phyloP scores from a whole-genome alignment of 225 moss, liverwort and hornwort genomes.

The Bryum argenteum region DNA sequence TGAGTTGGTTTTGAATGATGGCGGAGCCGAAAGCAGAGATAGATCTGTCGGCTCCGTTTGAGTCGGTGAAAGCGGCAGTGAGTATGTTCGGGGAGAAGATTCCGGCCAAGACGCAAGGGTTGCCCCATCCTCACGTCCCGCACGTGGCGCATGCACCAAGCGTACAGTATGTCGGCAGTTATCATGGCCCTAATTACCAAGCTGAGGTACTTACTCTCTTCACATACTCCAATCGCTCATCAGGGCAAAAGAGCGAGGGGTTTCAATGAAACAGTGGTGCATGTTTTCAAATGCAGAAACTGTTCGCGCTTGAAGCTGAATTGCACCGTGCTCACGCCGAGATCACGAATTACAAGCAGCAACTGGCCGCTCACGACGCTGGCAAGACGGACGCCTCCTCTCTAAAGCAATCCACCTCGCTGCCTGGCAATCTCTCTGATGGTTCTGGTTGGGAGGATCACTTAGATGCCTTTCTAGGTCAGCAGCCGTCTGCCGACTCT shows the following conservation, averaged over 20 bases:
- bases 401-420: constrained; percentile 36
- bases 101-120: constrained; percentile 44
- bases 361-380: constrained; percentile 38
- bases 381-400: constrained; percentile 30
- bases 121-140: constrained; percentile 16
- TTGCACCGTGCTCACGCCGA: constrained; percentile 56
- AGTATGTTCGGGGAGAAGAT: constrained; percentile 67
- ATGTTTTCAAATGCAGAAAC: constrained; percentile 44
- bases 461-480: constrained; percentile 51
- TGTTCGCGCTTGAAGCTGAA: constrained; percentile 47
- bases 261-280: not conserved
- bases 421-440: constrained; percentile 39
- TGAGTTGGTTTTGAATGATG: constrained; percentile 34
- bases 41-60: constrained; percentile 62
- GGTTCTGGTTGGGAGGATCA: constrained; percentile 59
- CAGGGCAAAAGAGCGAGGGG: too few species aligned
- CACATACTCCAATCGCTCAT: not conserved
- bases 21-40: constrained; percentile 63
- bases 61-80: constrained; percentile 61
- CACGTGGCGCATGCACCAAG: constrained; percentile 35
- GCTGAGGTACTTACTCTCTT: constrained; percentile 43
- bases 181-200: constrained; percentile 54
- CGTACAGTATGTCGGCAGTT: constrained; percentile 54
- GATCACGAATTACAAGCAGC: constrained; percentile 51
- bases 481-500: constrained; percentile 32